Percentiles rank a stretch among this genome's conserved stretches.
These are phyloP conservation scores for Mortierella sp. DNA, from an alignment of 371 early-diverging fungal species.

Conservation along the genomic window DNA sequence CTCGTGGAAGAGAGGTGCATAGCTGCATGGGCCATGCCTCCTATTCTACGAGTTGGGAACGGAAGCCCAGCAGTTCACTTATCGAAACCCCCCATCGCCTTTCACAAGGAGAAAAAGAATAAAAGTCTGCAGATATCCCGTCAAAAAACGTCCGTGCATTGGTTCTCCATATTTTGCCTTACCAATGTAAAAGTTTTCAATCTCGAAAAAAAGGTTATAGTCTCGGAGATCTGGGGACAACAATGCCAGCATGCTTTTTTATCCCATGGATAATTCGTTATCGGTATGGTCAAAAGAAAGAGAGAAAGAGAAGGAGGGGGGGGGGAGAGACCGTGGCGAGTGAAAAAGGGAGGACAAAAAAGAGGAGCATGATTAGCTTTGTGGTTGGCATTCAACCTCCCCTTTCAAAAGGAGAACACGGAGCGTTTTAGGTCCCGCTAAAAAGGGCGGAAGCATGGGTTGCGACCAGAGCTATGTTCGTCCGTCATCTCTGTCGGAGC, in stretches of 20 bases:
- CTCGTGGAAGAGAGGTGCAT: too few relatives aligned
- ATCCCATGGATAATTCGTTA: conserved; percentile 1
- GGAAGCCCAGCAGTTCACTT: too few relatives aligned
- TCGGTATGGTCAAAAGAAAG: conserved; percentile 6
- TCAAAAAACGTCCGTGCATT: too few relatives aligned
- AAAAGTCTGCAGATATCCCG: too few relatives aligned
- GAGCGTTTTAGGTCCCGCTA: background rate
- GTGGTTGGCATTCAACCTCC: background rate
- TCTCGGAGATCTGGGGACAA: conserved; percentile 68
- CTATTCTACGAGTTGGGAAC: background rate
- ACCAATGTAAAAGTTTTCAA: conserved; percentile 72
- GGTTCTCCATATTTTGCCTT: conserved; percentile 10
- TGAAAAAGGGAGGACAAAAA: conserved; percentile 1
- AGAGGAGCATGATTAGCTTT: background rate
- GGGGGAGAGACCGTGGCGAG: conserved; percentile 12
- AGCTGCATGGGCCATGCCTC: background rate
- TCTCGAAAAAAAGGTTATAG: conserved; percentile 62
- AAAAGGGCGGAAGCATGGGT: too few relatives aligned
- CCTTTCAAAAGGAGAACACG: conserved; percentile 1
- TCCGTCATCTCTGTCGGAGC: too few relatives aligned
- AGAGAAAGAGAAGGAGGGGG: background rate
- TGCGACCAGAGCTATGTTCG: too few relatives aligned
- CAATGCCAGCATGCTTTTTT: conserved; percentile 60
- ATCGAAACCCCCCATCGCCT: background rate
- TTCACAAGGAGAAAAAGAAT: too few relatives aligned